Evolutionary conservation across 257 asterid species (phyloP), one percentile per base, ranked within the genome.

Genomic region (Ocimum tenuiflorum): DNA sequence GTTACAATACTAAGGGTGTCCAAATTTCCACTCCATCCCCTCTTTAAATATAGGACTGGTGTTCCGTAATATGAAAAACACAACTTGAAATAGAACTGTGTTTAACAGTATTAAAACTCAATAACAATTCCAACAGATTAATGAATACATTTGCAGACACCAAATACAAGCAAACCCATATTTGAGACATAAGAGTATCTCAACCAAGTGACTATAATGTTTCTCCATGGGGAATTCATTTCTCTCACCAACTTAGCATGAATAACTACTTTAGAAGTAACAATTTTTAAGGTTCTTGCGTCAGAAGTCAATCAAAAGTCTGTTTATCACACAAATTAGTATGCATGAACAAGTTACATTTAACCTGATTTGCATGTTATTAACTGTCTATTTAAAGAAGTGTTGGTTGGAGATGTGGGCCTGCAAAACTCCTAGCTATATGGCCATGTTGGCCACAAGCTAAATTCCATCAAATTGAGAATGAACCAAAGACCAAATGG

Each of bases 401-500:
- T 8, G 36, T 33, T 47, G 46, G 66, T 36, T 20, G 38, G 46
- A 41, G 41, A 66, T 24, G 35, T 47, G 11, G 36, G 41, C 31
- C 31, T 1, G 31, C 31, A 4, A 27, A 27, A 27, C 4, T 27
- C 31, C 31, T 27, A 27, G 4, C 10, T 33, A 17, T 68, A 48
- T 49, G 56, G 45, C 22, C 24, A 47, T 12, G 27, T 23, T 11
- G 55, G 43, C 54, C 57, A 56, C 9, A 20, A 31, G 55, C 50
- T 38, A 54, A 70, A 9, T 41, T 22, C 55, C 65, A 39, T 43
- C 69, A 38, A 67, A 41, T 57, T 70, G 63, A 53, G 33, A 58
- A 46, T 38, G 38, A 38, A 54, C 14, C 6, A 42, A 43, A 29
- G 13, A 42, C 49, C 51, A 7, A 8, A 45, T 5, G 8, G 23